Conservation (phyloP, 1,284 basidiomycete species). For the Gomphus bonarii region DNA sequence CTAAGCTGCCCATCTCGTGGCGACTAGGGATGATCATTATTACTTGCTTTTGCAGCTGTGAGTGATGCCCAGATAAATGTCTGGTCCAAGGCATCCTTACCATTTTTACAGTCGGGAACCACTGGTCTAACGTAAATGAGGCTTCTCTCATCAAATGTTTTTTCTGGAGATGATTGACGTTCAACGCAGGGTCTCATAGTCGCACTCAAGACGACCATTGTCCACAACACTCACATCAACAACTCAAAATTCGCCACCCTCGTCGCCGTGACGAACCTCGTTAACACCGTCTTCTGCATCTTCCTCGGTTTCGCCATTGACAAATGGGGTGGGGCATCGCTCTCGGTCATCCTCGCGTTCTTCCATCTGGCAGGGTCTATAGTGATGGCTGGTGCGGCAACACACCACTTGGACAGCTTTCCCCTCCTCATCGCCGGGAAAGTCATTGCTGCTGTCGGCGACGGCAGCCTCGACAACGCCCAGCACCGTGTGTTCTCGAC, state of each 20-base stretch:
- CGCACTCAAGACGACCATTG: constrained; percentile 34
- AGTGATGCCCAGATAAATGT: constrained; percentile 8
- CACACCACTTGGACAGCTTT: constrained; percentile 31
- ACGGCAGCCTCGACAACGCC: constrained; percentile 35
- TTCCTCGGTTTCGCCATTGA: constrained; percentile 33
- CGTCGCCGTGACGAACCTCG: constrained; percentile 34
- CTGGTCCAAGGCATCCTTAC: background rate
- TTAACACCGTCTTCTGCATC: constrained; percentile 35
- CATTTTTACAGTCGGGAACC: constrained; percentile 29
- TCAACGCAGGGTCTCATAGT: constrained; percentile 29
- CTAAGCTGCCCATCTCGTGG: constrained; percentile 20
- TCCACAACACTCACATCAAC: constrained; percentile 33
- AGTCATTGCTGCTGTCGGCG: constrained; percentile 33
- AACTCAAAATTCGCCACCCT: constrained; percentile 36
- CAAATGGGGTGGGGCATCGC: constrained; percentile 30
- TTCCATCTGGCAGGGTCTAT: constrained; percentile 27
- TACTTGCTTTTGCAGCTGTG: constrained; percentile 26
- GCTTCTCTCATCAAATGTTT: background rate
- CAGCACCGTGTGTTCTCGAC: constrained; percentile 37
- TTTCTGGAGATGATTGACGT: no score
- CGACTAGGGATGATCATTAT: constrained; percentile 20
- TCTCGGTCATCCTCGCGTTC: constrained; percentile 28
- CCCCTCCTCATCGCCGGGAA: constrained; percentile 32
- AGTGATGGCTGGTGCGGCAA: constrained; percentile 31
- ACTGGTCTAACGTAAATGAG: constrained; percentile 33